phyloP scores from a whole-genome alignment of 2,329 filamentous ascomycete genomes.

The Cordyceps tenuipes region DNA sequence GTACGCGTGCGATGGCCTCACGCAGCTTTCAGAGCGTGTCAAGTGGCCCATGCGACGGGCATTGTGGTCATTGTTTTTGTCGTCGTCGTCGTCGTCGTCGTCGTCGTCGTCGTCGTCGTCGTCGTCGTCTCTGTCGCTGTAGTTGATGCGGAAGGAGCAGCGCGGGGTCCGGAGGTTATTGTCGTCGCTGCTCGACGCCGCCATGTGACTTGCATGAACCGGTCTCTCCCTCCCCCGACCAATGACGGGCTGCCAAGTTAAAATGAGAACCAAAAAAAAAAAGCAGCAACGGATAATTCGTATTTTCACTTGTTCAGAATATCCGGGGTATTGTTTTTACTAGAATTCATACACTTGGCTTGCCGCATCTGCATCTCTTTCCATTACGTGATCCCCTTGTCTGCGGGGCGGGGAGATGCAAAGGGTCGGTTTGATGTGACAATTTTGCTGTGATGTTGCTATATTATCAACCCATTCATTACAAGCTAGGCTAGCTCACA shows the following conservation, averaged over 20 bases:
- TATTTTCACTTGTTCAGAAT: too few relatives aligned
- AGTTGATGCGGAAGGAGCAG: background rate
- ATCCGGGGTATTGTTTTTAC: too few relatives aligned
- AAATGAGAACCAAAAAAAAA: too few relatives aligned
- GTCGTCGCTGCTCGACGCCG: background rate
- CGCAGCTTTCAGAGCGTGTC: background rate
- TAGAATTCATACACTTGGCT: too few relatives aligned
- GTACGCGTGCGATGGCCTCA: background rate
- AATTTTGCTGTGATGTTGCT: background rate
- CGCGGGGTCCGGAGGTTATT: background rate
- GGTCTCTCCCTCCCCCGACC: too few relatives aligned
- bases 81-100: background rate
- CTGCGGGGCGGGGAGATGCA: too few relatives aligned
- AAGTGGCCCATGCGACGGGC: background rate
- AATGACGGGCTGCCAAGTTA: too few relatives aligned
- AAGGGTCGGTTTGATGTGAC: too few relatives aligned
- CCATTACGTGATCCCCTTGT: too few relatives aligned
- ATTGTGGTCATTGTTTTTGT: background rate
- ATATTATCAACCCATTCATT: background rate
- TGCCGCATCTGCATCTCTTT: too few relatives aligned
- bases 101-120: background rate
- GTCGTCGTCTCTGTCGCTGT: background rate
- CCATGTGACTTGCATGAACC: constrained; percentile 2
- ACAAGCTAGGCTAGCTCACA: background rate
- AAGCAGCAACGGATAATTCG: too few relatives aligned